Percentiles rank a stretch among this genome's conserved stretches.
These are phyloP conservation scores for Penicillium taxi DNA, from an alignment of 495 filamentous ascomycete species.

Conservation along the genomic window DNA sequence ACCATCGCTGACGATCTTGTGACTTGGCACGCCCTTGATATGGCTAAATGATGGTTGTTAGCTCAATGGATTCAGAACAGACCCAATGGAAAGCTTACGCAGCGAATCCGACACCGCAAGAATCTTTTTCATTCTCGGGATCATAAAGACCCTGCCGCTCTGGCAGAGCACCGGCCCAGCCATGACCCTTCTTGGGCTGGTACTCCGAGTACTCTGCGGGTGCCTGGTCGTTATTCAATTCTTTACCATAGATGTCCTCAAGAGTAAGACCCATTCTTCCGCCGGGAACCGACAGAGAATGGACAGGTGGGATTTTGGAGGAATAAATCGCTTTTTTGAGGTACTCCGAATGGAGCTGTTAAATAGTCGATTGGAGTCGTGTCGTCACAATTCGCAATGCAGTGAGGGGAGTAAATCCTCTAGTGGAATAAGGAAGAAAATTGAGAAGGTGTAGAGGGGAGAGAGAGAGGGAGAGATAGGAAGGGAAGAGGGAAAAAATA, in stretches of 20 bases:
- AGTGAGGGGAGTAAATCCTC: constrained; percentile 25
- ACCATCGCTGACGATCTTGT: constrained; percentile 99
- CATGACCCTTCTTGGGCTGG: constrained; percentile 75
- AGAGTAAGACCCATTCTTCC: constrained; percentile 62
- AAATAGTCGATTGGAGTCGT: too few species aligned
- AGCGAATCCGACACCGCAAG: constrained; percentile 98
- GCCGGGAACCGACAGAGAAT: constrained; percentile 41
- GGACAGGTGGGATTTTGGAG: constrained; percentile 20
- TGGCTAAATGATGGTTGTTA: constrained; percentile 51
- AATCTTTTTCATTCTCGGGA: constrained; percentile 95
- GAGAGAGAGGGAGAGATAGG: constrained; percentile 12
- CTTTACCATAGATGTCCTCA: constrained; percentile 57
- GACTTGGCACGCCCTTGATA: constrained; percentile 94
- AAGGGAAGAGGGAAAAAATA: constrained; percentile 20
- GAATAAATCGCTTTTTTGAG: too few species aligned
- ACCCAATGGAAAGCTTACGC: constrained; percentile 74
- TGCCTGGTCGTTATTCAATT: constrained; percentile 53
- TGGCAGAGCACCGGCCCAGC: constrained; percentile 92
- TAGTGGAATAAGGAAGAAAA: too few species aligned
- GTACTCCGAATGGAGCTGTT: too few species aligned
- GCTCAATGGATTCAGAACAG: constrained; percentile 5
- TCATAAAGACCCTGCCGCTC: constrained; percentile 98
- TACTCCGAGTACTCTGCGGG: constrained; percentile 68
- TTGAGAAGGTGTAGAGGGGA: constrained; percentile 7
- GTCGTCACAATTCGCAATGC: constrained; percentile 31